Evolutionary conservation across 2,329 filamentous ascomycete genomes (phyloP), one percentile per base, ranked within the genome.

Genomic region (Lasiodiplodia citricola): DNA sequence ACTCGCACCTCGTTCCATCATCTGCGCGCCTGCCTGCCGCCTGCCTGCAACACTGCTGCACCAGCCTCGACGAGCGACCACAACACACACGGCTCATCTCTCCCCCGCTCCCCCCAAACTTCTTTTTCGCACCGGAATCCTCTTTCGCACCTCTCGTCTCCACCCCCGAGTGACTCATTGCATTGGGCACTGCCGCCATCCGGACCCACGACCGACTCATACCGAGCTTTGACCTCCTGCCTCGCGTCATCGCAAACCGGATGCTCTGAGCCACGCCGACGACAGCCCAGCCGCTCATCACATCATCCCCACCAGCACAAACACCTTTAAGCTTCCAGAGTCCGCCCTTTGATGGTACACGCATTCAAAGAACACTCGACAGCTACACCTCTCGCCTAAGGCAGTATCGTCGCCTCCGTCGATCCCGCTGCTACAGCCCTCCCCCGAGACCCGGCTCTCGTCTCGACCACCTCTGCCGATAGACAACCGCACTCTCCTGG

Each of bases 191-290:
- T 51, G 58, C 58, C 41, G 58, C 58, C 58, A 8, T 50, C 56
- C 65, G 60, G 57, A 69, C 73, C 55, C 54, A 60, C 63, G 57
- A 68, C 73, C 50, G 66, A 60, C 66, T 51, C 74, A 74, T 70
- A 71, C 71, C 71, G 60, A 71, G 74, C 76, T 74, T 63, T 55
- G 67, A 57, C 57, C 67, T 50, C 52, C 58, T 41, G 50, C 55
- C 41, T 68, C 66, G 67, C 67, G 57, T 68, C 67, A 64, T 68
- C 67, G 35, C 58, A 44, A 35, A 44, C 44, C 57, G 56, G 58
- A 74, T 72, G 71, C 68, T 69, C 71, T 71, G 76, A 77, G 77
- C 73, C 76, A 76, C 76, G 73, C 74, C 73, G 73, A 74, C 79
- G 77, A 79, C 76, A 47, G 23, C 21, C 47, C 23, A 64, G 60